These are phyloP conservation scores for Rhodocollybia butyracea DNA, from an alignment of 768 basidiomycete species.

Conservation along the genomic window DNA sequence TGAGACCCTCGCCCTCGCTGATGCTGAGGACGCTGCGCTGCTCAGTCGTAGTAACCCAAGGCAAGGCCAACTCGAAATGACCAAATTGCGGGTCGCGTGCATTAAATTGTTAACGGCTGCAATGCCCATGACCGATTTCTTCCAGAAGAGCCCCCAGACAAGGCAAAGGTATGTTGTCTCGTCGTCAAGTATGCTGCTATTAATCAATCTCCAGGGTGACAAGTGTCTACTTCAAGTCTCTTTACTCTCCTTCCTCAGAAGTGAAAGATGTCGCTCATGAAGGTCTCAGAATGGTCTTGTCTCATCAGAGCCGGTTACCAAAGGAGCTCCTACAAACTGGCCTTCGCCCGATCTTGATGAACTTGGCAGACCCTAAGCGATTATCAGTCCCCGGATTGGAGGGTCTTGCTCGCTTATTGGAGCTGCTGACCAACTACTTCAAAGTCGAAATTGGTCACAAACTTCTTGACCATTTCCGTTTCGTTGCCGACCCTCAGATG, in stretches of 20 bases:
- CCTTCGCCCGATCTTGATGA: slow-evolving; percentile 94
- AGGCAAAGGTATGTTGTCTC: slow-evolving; percentile 64
- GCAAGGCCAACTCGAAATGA: slow-evolving; percentile 77
- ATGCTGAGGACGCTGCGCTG: slow-evolving; percentile 88
- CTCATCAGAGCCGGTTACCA: slow-evolving; percentile 87
- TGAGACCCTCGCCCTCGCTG: slow-evolving; percentile 92
- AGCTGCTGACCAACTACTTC: slow-evolving; percentile 97
- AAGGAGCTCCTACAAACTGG: slow-evolving; percentile 95
- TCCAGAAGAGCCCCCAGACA: slow-evolving; percentile 77
- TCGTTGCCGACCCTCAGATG: slow-evolving; percentile 87
- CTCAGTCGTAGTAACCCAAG: slow-evolving; percentile 71
- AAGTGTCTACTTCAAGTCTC: slow-evolving; percentile 95
- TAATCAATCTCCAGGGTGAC: slow-evolving; percentile 64
- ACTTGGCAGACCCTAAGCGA: slow-evolving; percentile 93
- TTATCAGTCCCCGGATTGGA: slow-evolving; percentile 90
- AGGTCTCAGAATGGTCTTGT: slow-evolving; percentile 83
- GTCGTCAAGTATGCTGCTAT: background rate
- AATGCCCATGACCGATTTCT: slow-evolving; percentile 93
- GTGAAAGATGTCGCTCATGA: slow-evolving; percentile 96
- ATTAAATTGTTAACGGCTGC: slow-evolving; percentile 91
- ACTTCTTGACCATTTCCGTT: slow-evolving; percentile 92
- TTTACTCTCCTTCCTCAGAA: slow-evolving; percentile 87
- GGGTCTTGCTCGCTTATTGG: slow-evolving; percentile 89
- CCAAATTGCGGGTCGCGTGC: slow-evolving; percentile 89
- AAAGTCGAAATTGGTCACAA: slow-evolving; percentile 99